Conservation (phyloP, 352 stramenopile species). For the Phytophthora palmivora region DNA sequence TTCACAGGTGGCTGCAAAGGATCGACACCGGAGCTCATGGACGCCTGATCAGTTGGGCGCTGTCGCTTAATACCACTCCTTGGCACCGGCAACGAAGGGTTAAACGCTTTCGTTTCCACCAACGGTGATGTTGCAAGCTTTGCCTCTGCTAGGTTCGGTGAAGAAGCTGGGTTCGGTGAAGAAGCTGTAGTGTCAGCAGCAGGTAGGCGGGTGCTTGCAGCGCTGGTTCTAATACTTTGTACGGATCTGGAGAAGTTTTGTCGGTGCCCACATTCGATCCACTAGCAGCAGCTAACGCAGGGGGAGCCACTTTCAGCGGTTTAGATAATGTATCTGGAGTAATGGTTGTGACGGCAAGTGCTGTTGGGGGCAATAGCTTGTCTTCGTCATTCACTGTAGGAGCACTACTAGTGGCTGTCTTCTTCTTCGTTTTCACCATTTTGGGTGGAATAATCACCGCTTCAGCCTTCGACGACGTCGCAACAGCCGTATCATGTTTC, state of each 20-base stretch:
- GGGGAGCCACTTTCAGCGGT: background rate
- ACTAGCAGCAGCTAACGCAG: background rate
- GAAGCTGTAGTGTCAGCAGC: background rate
- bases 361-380: background rate
- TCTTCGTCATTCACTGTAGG: too few relatives aligned
- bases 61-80: constrained; percentile 23
- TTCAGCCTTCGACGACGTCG: background rate
- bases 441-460: background rate
- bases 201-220: background rate
- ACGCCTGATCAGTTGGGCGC: constrained; percentile 2
- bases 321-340: background rate
- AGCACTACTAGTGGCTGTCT: background rate
- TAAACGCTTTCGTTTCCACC: background rate
- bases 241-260: background rate
- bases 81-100: background rate
- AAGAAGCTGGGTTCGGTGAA: too few relatives aligned
- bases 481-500: background rate
- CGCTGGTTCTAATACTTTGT: background rate
- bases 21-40: background rate
- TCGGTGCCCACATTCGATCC: background rate
- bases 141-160: background rate
- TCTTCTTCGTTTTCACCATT: background rate
- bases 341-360: background rate
- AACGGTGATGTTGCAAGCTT: background rate
- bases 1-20: constrained; percentile 11